Evolutionary conservation across 2,329 filamentous ascomycete species (phyloP), one percentile per base, ranked within the genome.

Genomic region (Aspergillus pseudoterreus): DNA sequence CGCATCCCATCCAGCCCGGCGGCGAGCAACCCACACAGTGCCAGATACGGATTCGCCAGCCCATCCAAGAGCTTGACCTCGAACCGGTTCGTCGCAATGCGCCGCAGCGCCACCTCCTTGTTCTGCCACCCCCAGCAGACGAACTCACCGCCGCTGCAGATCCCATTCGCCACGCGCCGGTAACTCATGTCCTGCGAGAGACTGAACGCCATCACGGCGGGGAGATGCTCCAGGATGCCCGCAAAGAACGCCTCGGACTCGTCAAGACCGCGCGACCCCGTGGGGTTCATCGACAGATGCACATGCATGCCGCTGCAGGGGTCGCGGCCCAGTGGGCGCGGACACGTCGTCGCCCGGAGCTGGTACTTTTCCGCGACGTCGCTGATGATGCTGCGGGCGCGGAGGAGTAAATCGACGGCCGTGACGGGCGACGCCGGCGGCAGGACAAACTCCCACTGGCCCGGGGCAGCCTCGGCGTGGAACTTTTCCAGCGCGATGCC

Each of bases 371-470:
- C 32, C 12, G 63, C 59, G 0, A 58, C 43, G 1, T 41, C 46
- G 14, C 39, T 45, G 32, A 66, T 63, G 14, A 56, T 61, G 2
- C 57, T 50, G 2, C 63, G 58, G 5, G 64, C 63, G 27, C 50
- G 56, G 9, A 65, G 8, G 4, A 65, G 58, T 4, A 51, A 55
- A 47, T 66, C 63, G 21, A 61, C 59, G 4, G 64, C 62, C 6
- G 55, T 15, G 6, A 65, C 45, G 4, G 63, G 64, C 2, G 45
- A 30, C 2, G 44, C 21, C 3, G 62, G 63, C 2, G 57, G 57
- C 1, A 67, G 53, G 3, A 63, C 56, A 45, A 67, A 64, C 46
- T 67, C 63, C 55, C 58, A 67, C 47, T 67, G 64, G 2, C 63
- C 62, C 1, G 63, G 61, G 2, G 54, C 55, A 12, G 55, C 53